A percentile compares a stretch with the other conserved stretches of the same genome.
Evolutionary conservation across 176 grass and related monocot species (phyloP).

Genomic region (Bromus sterilis): DNA sequence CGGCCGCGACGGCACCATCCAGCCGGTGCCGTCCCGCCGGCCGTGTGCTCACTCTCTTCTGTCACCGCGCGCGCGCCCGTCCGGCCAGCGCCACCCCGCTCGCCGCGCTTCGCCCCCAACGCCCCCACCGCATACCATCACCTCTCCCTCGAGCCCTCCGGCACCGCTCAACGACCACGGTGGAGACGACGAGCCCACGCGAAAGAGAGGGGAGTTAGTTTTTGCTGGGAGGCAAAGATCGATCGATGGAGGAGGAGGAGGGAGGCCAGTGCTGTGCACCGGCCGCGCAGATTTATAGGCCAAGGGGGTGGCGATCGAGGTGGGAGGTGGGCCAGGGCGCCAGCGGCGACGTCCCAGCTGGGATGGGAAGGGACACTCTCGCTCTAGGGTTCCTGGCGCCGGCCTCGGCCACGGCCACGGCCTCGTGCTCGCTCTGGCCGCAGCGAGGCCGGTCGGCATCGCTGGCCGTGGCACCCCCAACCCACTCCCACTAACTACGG

Average conservation of each 20-base stretch:
- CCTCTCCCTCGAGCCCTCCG: too few relatives aligned
- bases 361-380: neutral
- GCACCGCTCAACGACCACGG: neutral
- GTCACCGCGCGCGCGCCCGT: slow-evolving; percentile 36
- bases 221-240: neutral
- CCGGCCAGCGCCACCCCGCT: neutral
- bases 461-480: neutral
- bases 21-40: slow-evolving; percentile 46
- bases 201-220: neutral
- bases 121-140: neutral
- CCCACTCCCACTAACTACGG: neutral
- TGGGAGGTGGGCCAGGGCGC: neutral
- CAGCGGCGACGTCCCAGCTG: neutral
- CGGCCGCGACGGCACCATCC: slow-evolving; percentile 55
- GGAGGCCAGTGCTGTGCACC: neutral
- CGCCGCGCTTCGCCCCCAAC: neutral
- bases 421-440: neutral
- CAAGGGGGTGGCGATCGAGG: neutral
- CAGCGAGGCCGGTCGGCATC: neutral
- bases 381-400: neutral
- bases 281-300: slow-evolving; percentile 24
- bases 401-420: neutral
- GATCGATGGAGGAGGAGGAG: neutral
- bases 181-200: neutral
- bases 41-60: slow-evolving; percentile 78